phyloP scores from a whole-genome alignment of 1,284 basidiomycete species.

The Waitea zeae region DNA sequence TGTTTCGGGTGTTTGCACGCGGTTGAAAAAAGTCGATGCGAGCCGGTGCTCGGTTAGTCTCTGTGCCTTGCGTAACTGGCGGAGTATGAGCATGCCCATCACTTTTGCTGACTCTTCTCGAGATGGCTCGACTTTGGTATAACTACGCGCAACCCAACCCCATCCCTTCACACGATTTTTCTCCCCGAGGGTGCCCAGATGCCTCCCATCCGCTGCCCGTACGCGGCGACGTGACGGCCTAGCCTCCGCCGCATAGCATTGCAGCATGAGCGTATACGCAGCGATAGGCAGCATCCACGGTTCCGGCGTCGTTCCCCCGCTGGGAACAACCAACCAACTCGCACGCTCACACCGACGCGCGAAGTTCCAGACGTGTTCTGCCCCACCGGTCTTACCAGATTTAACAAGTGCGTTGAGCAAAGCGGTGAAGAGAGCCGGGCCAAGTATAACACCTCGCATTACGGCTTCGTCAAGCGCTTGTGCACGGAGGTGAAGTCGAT shows the following conservation, averaged over 20 bases:
- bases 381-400: conserved; percentile 31
- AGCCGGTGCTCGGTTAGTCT: not conserved
- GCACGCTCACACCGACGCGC: conserved; percentile 34
- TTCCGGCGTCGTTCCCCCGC: conserved; percentile 10
- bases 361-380: conserved; percentile 45
- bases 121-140: too few relatives aligned
- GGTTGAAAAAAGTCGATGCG: not conserved
- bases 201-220: conserved; percentile 5
- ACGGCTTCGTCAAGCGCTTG: conserved; percentile 9
- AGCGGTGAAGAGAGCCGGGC: conserved; percentile 38
- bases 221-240: too few relatives aligned
- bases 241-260: conserved; percentile 36
- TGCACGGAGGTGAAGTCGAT: conserved; percentile 10
- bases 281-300: conserved; percentile 49
- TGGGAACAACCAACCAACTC: conserved; percentile 29
- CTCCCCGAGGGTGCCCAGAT: too few relatives aligned
- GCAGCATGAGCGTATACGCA: conserved; percentile 57
- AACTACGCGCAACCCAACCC: not conserved
- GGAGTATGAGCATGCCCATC: conserved; percentile 3
- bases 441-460: conserved; percentile 25
- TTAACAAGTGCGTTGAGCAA: conserved; percentile 46
- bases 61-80: conserved; percentile 2
- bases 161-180: not conserved
- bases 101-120: too few relatives aligned
- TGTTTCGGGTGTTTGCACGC: conserved; percentile 19